phyloP scores from a whole-genome alignment of 23 red algal species.

The Gracilaria caudata region DNA sequence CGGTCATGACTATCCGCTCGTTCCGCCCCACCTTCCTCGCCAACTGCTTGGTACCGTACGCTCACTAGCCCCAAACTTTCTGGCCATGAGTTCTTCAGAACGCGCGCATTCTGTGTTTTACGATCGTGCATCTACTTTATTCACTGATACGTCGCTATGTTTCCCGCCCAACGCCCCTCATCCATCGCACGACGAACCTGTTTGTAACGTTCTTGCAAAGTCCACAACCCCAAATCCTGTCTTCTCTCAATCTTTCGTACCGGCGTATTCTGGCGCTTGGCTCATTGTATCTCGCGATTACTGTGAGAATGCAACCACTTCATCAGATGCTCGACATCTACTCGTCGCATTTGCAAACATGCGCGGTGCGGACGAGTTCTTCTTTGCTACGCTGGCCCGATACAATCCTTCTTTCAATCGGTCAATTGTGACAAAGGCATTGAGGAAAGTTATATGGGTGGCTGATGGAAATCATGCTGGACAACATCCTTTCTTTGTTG shows the following conservation, averaged over 20 bases:
- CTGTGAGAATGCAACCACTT: constrained; percentile 52
- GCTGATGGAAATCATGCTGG: constrained; percentile 53
- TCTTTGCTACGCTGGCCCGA: constrained; percentile 67
- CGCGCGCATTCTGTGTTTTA: constrained; percentile 5
- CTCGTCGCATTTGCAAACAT: constrained; percentile 70
- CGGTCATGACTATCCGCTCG: constrained; percentile 30
- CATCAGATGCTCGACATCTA: constrained; percentile 60
- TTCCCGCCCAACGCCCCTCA: constrained; percentile 26
- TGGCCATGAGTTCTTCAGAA: constrained; percentile 4
- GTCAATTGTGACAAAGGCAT: constrained; percentile 26
- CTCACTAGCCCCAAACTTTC: not conserved
- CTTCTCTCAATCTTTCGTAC: constrained; percentile 29
- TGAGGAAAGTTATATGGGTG: constrained; percentile 75
- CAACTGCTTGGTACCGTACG: not conserved
- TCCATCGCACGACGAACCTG: constrained; percentile 19
- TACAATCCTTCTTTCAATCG: constrained; percentile 59
- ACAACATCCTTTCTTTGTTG: constrained; percentile 84
- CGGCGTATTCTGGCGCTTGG: constrained; percentile 81
- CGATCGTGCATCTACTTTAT: constrained; percentile 16
- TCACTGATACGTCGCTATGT: constrained; percentile 2
- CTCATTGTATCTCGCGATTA: constrained; percentile 72
- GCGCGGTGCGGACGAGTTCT: constrained; percentile 72
- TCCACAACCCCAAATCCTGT: constrained; percentile 13
- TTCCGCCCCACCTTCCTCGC: not conserved
- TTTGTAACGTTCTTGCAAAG: constrained; percentile 27